Base-by-base conservation (phyloP, 768 basidiomycete species). In the Candolleomyces aberdarensis region DNA sequence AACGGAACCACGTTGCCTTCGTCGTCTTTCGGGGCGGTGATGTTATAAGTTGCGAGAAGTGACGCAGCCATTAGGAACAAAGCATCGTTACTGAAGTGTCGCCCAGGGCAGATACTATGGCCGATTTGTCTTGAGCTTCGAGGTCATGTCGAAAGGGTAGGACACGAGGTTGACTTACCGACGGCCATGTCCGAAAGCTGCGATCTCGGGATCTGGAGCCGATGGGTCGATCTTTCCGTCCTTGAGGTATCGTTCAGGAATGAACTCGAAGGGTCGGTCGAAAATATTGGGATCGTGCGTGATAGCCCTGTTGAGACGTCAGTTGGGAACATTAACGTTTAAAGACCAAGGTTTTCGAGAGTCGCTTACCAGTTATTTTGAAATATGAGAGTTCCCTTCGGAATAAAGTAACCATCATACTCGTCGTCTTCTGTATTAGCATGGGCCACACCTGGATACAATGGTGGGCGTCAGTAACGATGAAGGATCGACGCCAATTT, bases 361-460 rank as follows among this genome's bases (percentile, higher is more conserved):
- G 32, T 13, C 11, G 49, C 64, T 26, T 57, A 78, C 79, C 74
- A 77, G 17, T 71, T 71, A 62, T 80, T 80, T 1, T 70, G 70
- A 20, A 80, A 67, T 56, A 80, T 66, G 53, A 76, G 68, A 7
- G 78, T 72, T 31, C 77, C 80, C 64, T 75, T 72, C 9, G 79
- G 74, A 31, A 80, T 79, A 44, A 71, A 63, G 56, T 71, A 70
- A 13, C 73, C 74, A 19, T 75, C 65, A 61, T 80, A 80, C 14
- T 74, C 61, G 56, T 79, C 79, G 56, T 78, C 76, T 39, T 74
- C 62, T 14, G 69, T 65, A 3, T 63, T 65, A n/a, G 68, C 66
- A 44, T 76, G 76, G 6, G 69, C 70, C n/a, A 72, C 58, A 7
- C 70, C 74, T 75, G 22, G n/a, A 6, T 11, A 36, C 36, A 52